A percentile compares a stretch with the other conserved stretches of the same genome.
Conservation (phyloP, 2,329 filamentous ascomycete genomes). For the Hymenoscyphus repandus region DNA sequence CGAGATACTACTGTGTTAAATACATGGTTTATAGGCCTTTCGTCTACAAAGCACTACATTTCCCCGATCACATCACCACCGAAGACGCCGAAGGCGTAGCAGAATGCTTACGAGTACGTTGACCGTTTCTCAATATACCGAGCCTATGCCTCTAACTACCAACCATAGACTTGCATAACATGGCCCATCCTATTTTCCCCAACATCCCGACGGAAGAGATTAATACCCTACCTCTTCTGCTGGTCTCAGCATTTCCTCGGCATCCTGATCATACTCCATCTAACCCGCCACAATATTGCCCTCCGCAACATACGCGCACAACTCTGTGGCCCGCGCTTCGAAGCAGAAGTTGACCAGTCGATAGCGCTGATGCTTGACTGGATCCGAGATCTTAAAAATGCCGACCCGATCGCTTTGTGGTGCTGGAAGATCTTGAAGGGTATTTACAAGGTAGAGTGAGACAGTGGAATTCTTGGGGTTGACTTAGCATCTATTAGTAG, state of each 20-base stretch:
- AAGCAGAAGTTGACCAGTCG: conserved; percentile 45
- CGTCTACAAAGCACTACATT: conserved; percentile 54
- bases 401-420: conserved; percentile 51
- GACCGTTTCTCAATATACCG: neutral
- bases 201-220: conserved; percentile 49
- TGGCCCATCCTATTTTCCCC: conserved; percentile 58
- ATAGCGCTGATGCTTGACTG: conserved; percentile 51
- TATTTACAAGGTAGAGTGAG: conserved; percentile 23
- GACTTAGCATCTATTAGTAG: no score
- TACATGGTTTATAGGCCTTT: conserved; percentile 54
- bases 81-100: conserved; percentile 52
- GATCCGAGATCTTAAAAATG: conserved; percentile 50
- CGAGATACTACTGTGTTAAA: conserved; percentile 54
- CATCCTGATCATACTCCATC: conserved; percentile 50
- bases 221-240: conserved; percentile 54
- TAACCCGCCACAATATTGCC: conserved; percentile 47
- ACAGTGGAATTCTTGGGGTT: no score
- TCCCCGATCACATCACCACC: conserved; percentile 46
- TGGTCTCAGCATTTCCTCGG: conserved; percentile 59
- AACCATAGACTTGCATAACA: conserved; percentile 42
- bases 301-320: conserved; percentile 44
- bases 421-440: conserved; percentile 28
- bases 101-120: conserved; percentile 42
- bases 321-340: conserved; percentile 44
- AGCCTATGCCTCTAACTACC: neutral